Evolutionary conservation across 371 early-diverging fungal genomes (phyloP), one percentile per base, ranked within the genome.

Genomic region (Coemansia sp.): DNA sequence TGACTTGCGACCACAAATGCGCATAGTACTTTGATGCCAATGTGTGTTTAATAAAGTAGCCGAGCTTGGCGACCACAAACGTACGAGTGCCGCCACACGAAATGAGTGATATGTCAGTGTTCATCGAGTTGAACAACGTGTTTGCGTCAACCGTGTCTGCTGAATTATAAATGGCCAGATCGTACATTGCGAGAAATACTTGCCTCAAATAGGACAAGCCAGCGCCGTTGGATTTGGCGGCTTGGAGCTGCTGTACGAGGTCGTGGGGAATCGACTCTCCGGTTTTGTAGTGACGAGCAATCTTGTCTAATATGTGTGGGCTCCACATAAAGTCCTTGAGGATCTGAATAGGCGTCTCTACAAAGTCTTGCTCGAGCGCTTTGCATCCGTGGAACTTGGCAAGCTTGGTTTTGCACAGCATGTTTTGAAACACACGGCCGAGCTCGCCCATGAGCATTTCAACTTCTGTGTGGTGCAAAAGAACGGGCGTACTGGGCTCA

Each of bases 331-430:
- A 92, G 51, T 85, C 86, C 70, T 87, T 87, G 8, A 88, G 68
- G 87, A 89, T 86, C 78, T 92, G 92, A 21, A 88, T 88, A 18
- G 93, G 93, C 0, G 91, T 89, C 77, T 92, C 92, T 5, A 92
- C 88, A 76, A 92, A 94, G 67, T 93, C 94, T 53, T 87, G 61
- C 73, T 92, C 88, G 52, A 90, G 29, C 16, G 27, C 89, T 61
- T 79, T 68, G 1, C 86, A 86, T 26, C 92, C 91, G 47, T 89
- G 89, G 82, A 91, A 89, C 13, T 86, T 66, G 4, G 85, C 77
- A 71, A 78, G 86, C 59, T 85, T 84, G 34, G 90, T 88, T 14
- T 71, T 39, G 87, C 83, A 79, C 88, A 89, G 22, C 13, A 92
- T 78, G 63, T 88, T 81, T 71, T 93, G 93, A 84, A 92, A 87